Evolutionary conservation across 176 grass and related monocot species (phyloP).

Genomic region (Alopecurus myosuroides): DNA sequence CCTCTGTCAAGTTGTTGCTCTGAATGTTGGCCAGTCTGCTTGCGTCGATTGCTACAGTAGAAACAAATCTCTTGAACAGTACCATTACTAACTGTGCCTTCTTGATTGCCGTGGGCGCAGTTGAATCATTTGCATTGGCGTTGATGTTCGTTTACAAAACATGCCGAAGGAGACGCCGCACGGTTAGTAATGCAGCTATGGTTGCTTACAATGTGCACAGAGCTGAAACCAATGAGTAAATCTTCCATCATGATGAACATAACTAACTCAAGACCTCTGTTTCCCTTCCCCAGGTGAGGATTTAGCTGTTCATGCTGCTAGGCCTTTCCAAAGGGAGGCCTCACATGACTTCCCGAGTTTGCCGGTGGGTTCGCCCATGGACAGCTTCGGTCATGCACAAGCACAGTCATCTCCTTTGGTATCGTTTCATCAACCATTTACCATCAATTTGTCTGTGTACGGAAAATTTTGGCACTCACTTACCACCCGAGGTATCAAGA

Average conservation of each 20-base stretch:
- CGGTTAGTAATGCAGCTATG: slow-evolving; percentile 21
- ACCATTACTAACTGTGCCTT: neutral
- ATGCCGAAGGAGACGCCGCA: slow-evolving; percentile 51
- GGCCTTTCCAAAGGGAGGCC: slow-evolving; percentile 57
- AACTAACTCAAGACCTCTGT: neutral
- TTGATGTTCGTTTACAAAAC: slow-evolving; percentile 38
- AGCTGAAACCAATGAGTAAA: neutral
- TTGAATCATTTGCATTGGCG: slow-evolving; percentile 34
- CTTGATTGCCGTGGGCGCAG: slow-evolving; percentile 42
- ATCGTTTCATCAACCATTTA: neutral
- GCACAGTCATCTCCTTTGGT: neutral
- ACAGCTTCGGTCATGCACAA: slow-evolving; percentile 17
- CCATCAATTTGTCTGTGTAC: neutral
- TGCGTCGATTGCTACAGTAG: no score
- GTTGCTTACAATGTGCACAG: neutral
- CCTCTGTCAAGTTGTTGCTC: no score
- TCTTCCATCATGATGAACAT: neutral
- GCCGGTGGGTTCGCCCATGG: neutral
- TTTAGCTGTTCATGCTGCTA: slow-evolving; percentile 63
- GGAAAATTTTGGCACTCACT: neutral
- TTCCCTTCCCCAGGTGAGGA: slow-evolving; percentile 36
- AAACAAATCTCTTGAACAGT: neutral
- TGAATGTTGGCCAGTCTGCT: no score
- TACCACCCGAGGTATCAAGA: neutral
- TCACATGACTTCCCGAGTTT: neutral